Evolutionary conservation across 345 rosid genomes (phyloP), one percentile per base, ranked within the genome.

Genomic region (Rhodamnia rubescens): DNA sequence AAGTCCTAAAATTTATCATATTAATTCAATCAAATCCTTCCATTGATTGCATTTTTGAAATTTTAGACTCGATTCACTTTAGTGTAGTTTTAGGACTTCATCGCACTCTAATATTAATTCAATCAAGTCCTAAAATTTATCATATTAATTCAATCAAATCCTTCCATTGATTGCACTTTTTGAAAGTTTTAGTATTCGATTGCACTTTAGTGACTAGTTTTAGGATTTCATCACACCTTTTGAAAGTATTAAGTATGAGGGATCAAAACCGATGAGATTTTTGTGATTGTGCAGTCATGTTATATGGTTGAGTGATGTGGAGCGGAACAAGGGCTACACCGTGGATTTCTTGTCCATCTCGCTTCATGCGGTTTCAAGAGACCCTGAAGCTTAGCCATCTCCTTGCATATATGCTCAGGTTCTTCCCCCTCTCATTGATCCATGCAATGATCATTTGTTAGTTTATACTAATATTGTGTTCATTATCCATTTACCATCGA

Each of bases 391-490:
- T 58, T 98, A 93, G 86, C 88, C 94, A 49, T 91, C 96, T 89
- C 99, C 99, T 85, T 98, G 99, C 88, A 91, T 98, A 59, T 93
- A 98, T 75, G 86, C 97, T 85, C 99, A 95, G 96, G 99, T 97
- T 50, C 53, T 50, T 59, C 85, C 29, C 52, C 75, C 55, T 22
- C 53, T 84, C 53, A 10, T 16, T 84, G 32, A 14, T 8, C 36
- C 74, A 22, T 12, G 61, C 85, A 26, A 36, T 44, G 84, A 29
- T 53, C 44, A 52, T 16, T 15, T n/a, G 44, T 22, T 53, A 27
- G 53, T 53, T 82, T 54, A 47, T 82, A 40, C 44, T 11, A 26
- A 54, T 12, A 26, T 82, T 2, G 26, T 16, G 53, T 54, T 81
- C 83, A 82, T 42, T 52, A 11, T 29, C 44, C 56, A n/a, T 29